Evolutionary conservation across 1,284 basidiomycete species (phyloP).

Genomic region (Rugiboletus extremiorientalis): DNA sequence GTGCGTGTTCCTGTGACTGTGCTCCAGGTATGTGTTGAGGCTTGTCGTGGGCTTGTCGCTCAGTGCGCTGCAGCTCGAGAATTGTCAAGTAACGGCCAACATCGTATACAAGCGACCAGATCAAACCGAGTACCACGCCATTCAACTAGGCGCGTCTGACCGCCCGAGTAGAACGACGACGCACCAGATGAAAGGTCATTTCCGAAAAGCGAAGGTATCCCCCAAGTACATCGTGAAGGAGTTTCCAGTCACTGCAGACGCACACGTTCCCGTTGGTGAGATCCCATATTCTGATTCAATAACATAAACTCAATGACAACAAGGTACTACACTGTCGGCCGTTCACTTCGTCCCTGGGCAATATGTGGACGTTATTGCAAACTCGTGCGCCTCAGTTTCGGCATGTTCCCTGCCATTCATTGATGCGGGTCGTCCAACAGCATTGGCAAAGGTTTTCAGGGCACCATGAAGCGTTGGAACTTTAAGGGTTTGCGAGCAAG

Average conservation of each 20-base stretch:
- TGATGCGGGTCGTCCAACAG: slow-evolving; percentile 42
- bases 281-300: neutral
- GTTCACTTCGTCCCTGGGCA: slow-evolving; percentile 98
- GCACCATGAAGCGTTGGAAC: slow-evolving; percentile 96
- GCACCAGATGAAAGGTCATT: slow-evolving; percentile 83
- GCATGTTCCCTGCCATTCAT: neutral
- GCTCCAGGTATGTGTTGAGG: slow-evolving; percentile 71
- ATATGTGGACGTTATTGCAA: slow-evolving; percentile 91
- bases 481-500: slow-evolving; percentile 92
- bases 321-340: slow-evolving; percentile 88
- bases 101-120: slow-evolving; percentile 61
- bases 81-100: slow-evolving; percentile 84
- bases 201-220: slow-evolving; percentile 76
- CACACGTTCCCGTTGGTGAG: slow-evolving; percentile 83
- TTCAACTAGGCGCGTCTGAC: slow-evolving; percentile 84
- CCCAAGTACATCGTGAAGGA: slow-evolving; percentile 89
- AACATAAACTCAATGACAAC: neutral
- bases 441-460: slow-evolving; percentile 96
- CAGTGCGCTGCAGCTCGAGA: slow-evolving; percentile 58
- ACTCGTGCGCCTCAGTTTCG: slow-evolving; percentile 61
- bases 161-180: slow-evolving; percentile 66
- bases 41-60: neutral
- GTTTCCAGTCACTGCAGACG: slow-evolving; percentile 88
- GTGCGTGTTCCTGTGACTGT: slow-evolving; percentile 89
- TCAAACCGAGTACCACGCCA: slow-evolving; percentile 76